Evolutionary conservation across 495 filamentous ascomycete species (phyloP).

Genomic region (Xylaria bambusicola): DNA sequence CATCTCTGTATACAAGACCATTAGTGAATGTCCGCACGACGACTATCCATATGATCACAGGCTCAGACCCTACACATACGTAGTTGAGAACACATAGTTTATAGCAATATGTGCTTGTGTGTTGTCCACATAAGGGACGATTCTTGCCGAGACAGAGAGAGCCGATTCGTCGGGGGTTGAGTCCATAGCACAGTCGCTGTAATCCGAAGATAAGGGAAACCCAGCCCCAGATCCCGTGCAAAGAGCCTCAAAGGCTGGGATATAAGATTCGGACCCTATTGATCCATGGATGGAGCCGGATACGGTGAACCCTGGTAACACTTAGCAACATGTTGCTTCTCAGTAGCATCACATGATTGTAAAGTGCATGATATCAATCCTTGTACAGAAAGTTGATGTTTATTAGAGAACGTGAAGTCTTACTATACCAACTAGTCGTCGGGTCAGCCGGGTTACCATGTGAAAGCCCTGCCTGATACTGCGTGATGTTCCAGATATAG

Average conservation of each 20-base stretch:
- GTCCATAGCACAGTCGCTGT: conserved; percentile 1
- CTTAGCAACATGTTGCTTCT: neutral
- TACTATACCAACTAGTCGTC: conserved; percentile 17
- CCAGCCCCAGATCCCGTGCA: conserved; percentile 14
- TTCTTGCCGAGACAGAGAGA: conserved; percentile 4
- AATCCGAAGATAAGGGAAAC: conserved; percentile 11
- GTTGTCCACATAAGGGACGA: conserved; percentile 2
- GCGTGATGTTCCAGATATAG: conserved; percentile 16
- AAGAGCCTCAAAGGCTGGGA: conserved; percentile 14
- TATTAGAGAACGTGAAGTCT: no score
- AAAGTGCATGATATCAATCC: no score
- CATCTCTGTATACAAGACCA: neutral
- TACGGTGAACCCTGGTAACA: conserved; percentile 6
- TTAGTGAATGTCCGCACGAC: neutral
- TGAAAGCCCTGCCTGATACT: conserved; percentile 20
- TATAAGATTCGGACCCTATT: neutral
- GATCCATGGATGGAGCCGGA: neutral
- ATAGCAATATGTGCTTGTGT: conserved; percentile 18
- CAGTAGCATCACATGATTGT: no score
- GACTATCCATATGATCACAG: no score
- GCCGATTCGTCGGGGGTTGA: neutral
- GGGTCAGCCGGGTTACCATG: conserved; percentile 14
- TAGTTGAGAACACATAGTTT: neutral
- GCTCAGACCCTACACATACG: neutral
- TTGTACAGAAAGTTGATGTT: no score